Evolutionary conservation across 192 early-diverging fungal genomes (phyloP), one percentile per base, ranked within the genome.

Genomic region (Gamsiella multidivaricata): DNA sequence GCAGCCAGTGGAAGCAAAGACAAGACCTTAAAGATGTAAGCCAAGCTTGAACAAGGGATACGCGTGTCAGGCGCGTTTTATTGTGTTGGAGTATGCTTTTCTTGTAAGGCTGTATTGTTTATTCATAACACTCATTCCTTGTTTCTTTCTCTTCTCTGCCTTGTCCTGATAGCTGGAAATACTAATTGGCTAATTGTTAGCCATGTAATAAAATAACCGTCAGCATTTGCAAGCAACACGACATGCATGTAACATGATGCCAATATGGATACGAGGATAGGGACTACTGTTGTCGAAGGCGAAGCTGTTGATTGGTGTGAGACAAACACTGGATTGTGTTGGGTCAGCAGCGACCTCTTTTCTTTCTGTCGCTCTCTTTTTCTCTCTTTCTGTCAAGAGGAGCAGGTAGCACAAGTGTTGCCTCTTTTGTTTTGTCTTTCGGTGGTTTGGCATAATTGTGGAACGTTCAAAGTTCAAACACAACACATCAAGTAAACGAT

Each of bases 1-100:
- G 94, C 96, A 8, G 95, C 92, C 42, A 95, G 93, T 84, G 97
- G 96, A 45, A 93, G 94, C 62, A 97, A 96, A 67, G 97, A 99
- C 78, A 87, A 91, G 42, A 88, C 92, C 32, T 81, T 99, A 52
- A 97, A 96, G 74, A 88, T 99, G 83, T 98, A 89, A 75, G 80
- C 78, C 5, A n/a, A n/a, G n/a, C n/a, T n/a, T n/a, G n/a, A n/a
- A n/a, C n/a, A n/a, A 20, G 1, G 1, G 17, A 31, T 18, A 29
- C 17, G 0, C 14, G 23, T 20, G 10, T 0, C 11, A 11, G 20
- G 18, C 17, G 61, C 5, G n/a, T 51, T 34, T 15, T 34, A 17
- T 18, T 41, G 50, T 14, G 3, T 31, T 46, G 23, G 23, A 4
- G 9, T 29, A 33, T 33, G 22, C 42, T 3, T 37, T 7, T 63